Base-by-base conservation (phyloP, 495 filamentous ascomycete species). In the Podospora anserina region DNA sequence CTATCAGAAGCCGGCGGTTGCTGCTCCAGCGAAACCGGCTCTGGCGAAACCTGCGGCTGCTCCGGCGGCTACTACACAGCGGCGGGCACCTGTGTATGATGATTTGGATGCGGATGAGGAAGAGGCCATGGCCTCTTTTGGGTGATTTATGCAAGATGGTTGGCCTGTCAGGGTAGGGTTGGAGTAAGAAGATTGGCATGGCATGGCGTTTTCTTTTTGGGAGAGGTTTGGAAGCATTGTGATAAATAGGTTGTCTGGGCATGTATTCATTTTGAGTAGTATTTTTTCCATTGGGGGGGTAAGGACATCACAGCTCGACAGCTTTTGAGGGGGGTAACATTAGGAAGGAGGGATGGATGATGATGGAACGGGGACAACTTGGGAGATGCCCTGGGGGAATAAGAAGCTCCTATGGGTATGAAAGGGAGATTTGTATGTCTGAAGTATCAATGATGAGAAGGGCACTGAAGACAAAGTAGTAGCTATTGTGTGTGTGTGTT, bases 51-150 rank as follows among this genome's bases (percentile, higher is more conserved):
- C 27, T 15, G 6, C 65, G 49, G 44, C 26, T 19, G 5, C 23
- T 16, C 58, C 63, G 1, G 59, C 18, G n/a, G 20, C 55, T 4
- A 26, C 55, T 20, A 58, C 5, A 7, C 55, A 26, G 18, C 55
- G 11, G 55, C 55, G 39, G 13, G 39, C 9, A 11, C 39, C 39
- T 49, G 39, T 9, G 7, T 16, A 58, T 19, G 11, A 70, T 26
- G 65, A 73, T 49, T 70, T 75, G 54, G 20, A 75, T 23, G 78
- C 80, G 1, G 80, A 82, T 1, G 78, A 81, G 56, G 79, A 80
- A 54, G 80, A 78, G 69, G 74, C 71, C 15, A 74, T 80, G 72
- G 72, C 74, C 63, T 75, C 76, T 18, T 82, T 78, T 64, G 79
- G 71, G 49, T 82, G 67, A 75, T 53, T 19, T 39, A 3, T 39